phyloP scores from a whole-genome alignment of 768 basidiomycete genomes.

The Kondoa malvinella region DNA sequence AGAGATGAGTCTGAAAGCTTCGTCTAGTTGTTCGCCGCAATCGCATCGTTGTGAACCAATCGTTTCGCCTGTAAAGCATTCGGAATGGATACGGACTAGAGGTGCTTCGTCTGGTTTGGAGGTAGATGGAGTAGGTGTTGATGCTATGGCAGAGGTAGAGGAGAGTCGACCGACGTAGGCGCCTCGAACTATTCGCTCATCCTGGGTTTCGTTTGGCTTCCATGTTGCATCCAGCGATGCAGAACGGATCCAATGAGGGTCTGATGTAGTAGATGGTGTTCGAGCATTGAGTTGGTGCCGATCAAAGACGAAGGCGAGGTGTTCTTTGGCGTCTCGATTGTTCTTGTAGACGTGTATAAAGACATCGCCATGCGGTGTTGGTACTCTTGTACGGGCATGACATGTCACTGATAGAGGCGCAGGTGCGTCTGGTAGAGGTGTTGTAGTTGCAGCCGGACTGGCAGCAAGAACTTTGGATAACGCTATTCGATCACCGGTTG shows the following conservation, averaged over 20 bases:
- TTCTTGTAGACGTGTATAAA: slow-evolving; percentile 94
- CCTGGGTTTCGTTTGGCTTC: slow-evolving; percentile 69
- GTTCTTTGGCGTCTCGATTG: slow-evolving; percentile 78
- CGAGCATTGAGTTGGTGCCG: slow-evolving; percentile 52
- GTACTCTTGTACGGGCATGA: slow-evolving; percentile 92
- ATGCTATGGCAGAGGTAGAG: slow-evolving; percentile 30
- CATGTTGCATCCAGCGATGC: slow-evolving; percentile 64
- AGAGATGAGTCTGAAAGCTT: slow-evolving; percentile 79
- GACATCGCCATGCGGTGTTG: slow-evolving; percentile 80
- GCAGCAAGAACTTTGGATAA: slow-evolving; percentile 17
- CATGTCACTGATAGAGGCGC: slow-evolving; percentile 57
- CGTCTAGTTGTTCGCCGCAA: slow-evolving; percentile 95
- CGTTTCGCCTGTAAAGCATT: slow-evolving; percentile 97
- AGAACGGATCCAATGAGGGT: slow-evolving; percentile 50
- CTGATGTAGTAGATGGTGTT: not conserved
- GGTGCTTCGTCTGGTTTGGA: slow-evolving; percentile 31
- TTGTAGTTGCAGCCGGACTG: slow-evolving; percentile 15
- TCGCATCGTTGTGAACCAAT: slow-evolving; percentile 97
- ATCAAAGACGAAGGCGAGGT: slow-evolving; percentile 87
- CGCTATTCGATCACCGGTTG: not conserved
- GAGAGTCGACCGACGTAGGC: slow-evolving; percentile 77
- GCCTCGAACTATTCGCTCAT: slow-evolving; percentile 81
- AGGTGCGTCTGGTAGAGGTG: slow-evolving; percentile 8
- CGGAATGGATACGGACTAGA: slow-evolving; percentile 86
- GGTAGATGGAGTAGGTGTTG: not conserved